Evolutionary conservation across 2,329 filamentous ascomycete species (phyloP), one percentile per base, ranked within the genome.

Genomic region (Phaeosphaeria sp.): DNA sequence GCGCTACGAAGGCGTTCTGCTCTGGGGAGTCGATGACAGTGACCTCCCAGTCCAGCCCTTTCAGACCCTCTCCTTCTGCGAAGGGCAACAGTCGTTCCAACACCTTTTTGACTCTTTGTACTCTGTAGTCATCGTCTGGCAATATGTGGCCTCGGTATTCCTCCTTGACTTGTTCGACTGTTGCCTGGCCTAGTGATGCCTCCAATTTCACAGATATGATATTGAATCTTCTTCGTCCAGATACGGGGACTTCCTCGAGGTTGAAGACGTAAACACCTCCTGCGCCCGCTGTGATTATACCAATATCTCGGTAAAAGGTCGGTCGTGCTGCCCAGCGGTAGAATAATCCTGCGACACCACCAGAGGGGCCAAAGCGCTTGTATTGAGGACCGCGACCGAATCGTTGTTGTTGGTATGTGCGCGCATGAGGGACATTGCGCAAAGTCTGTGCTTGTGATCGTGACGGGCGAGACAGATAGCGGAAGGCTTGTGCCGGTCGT

Each of bases 1-100:
- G 91, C 6, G 92, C 83, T 1, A 94, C 90, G 69, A 93, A 92
- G 0, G 91, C 91, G 67, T 94, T 94, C 62, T 83, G 82, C 40
- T 84, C 84, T 20, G 81, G 81, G 58, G 88, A 87, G n/a, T 91
- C 84, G 67, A 94, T 92, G 6, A 94, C 90, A 66, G 84, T 81
- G 3, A 93, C 83, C 77, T 92, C 88, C 91, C 91, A 93, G 5
- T 73, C 50, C 57, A 74, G 48, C 44, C 83, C 77, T 60, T 83
- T 76, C 50, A 75, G 36, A 0, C 72, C 72, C 15, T 67, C 57
- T 78, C 65, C 58, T 5, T 88, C 88, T 63, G 85, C 88, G 50
- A 88, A 87, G 6, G 89, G 89, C 24, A 93, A 85, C 66, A 94
- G 74, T 53, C 87, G 79, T 51, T 80, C 72, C 82, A 93, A 84